Percentiles rank a stretch among this genome's conserved stretches.
phyloP scores from a whole-genome alignment of 768 basidiomycete genomes.

The Pleurotus giganteus region DNA sequence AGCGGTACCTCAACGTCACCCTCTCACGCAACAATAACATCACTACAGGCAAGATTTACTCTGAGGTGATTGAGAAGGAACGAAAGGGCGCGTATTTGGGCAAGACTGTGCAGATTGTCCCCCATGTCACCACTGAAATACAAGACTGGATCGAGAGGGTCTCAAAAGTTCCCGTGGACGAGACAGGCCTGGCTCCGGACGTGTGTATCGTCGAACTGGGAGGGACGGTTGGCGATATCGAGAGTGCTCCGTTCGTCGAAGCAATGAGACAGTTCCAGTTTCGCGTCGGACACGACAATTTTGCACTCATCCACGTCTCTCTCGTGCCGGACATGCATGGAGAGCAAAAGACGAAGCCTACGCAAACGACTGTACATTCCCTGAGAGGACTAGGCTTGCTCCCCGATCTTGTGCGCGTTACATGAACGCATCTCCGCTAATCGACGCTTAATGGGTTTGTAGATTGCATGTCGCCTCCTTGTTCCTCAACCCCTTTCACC shows the following conservation, averaged over 20 bases:
- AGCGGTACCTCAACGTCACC: constrained; percentile 95
- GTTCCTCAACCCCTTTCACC: constrained; percentile 78
- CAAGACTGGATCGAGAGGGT: constrained; percentile 99
- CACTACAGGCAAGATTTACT: constrained; percentile 97
- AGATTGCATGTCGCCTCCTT: constrained; percentile 93
- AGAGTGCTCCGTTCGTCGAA: constrained; percentile 96
- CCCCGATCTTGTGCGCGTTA: constrained; percentile 79
- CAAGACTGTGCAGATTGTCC: constrained; percentile 95
- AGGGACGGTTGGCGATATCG: constrained; percentile 98
- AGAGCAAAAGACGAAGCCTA: constrained; percentile 99
- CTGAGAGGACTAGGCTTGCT: constrained; percentile 88
- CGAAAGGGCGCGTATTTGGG: constrained; percentile 88
- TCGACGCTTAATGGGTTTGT: not conserved
- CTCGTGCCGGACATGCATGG: constrained; percentile 99
- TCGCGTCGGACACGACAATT: constrained; percentile 94
- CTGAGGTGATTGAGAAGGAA: constrained; percentile 96
- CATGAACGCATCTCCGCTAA: not conserved
- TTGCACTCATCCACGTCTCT: constrained; percentile 94
- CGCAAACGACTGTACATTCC: constrained; percentile 94
- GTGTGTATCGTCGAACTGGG: constrained; percentile 99
- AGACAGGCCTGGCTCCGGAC: constrained; percentile 89
- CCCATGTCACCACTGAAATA: constrained; percentile 94
- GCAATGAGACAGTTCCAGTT: constrained; percentile 99
- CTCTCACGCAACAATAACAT: constrained; percentile 96
- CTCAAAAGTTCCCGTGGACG: constrained; percentile 91